Conservation (phyloP, 1,139 yeast species). For the Spathaspora sp. region DNA sequence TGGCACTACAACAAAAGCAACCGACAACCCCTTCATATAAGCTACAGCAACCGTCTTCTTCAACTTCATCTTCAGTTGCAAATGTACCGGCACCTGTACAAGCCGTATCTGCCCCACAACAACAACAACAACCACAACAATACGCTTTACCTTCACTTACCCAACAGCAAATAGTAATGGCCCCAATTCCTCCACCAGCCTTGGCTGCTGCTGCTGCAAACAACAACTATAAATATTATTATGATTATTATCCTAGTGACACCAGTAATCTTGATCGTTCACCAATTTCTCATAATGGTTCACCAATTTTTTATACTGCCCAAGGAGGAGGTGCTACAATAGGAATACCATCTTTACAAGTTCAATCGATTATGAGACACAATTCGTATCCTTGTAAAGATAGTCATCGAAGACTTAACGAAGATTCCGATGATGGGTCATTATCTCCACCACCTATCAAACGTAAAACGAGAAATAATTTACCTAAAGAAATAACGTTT, state of each 20-base stretch:
- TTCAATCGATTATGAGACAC: conserved; percentile 3
- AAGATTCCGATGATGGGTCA: conserved; percentile 1
- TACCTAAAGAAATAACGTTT: conserved; percentile 87
- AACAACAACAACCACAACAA: conserved; percentile 5
- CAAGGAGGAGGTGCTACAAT: neutral
- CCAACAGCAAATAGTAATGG: conserved; percentile 6
- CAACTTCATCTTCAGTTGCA: neutral
- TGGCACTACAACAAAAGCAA: conserved; percentile 5
- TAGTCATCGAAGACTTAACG: neutral
- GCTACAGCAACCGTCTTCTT: conserved; percentile 1
- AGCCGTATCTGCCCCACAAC: conserved; percentile 6
- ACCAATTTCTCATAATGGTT: conserved; percentile 4
- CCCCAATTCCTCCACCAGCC: conserved; percentile 5
- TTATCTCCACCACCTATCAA: conserved; percentile 11
- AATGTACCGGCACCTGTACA: conserved; percentile 1
- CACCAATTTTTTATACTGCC: conserved; percentile 3
- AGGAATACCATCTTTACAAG: neutral
- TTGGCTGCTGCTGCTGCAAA: conserved; percentile 3
- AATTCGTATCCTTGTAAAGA: conserved; percentile 6
- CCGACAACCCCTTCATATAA: neutral
- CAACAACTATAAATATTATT: conserved; percentile 5
- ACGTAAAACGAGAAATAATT: conserved; percentile 65
- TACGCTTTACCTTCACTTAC: conserved; percentile 6
- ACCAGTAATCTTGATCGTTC: neutral
- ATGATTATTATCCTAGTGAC: neutral